Percentiles rank a stretch among this genome's conserved stretches.
Conservation (phyloP, 768 basidiomycete species). For the Suillus decipiens region DNA sequence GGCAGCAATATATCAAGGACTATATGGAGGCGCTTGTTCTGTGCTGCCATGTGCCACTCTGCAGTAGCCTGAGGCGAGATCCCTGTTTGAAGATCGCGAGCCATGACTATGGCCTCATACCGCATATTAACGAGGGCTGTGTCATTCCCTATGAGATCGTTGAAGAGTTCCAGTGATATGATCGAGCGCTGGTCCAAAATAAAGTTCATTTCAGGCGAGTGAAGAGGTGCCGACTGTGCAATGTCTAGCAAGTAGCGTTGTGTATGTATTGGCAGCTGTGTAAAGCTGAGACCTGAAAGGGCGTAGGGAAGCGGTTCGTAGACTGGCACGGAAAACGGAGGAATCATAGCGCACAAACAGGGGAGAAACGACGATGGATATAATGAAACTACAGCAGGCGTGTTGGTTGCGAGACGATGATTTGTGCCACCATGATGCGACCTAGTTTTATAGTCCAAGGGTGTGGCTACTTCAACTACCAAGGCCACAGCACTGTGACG, state of each 20-base stretch:
- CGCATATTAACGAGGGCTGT: slow-evolving; percentile 3
- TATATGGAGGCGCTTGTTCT: not conserved
- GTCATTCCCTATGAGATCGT: slow-evolving; percentile 1
- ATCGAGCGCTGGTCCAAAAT: not conserved
- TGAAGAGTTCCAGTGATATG: slow-evolving; percentile 2
- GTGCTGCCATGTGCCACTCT: not conserved
- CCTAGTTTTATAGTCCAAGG: not conserved
- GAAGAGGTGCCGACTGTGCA: slow-evolving; percentile 1
- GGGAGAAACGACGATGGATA: slow-evolving; percentile 3
- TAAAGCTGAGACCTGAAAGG: slow-evolving; percentile 9
- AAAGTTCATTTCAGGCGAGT: not conserved
- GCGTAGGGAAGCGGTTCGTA: slow-evolving; percentile 11
- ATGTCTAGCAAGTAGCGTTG: slow-evolving; percentile 10
- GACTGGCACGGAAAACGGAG: slow-evolving; percentile 8
- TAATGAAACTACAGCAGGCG: not conserved
- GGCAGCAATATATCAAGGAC: slow-evolving; percentile 15
- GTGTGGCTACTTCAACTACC: not conserved
- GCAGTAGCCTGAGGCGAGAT: not conserved
- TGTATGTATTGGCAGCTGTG: slow-evolving; percentile 5
- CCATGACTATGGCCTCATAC: not conserved
- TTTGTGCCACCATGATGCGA: not conserved
- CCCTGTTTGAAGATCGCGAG: not conserved
- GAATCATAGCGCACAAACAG: slow-evolving; percentile 8
- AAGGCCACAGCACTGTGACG: not conserved
- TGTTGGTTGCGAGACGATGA: not conserved